Evolutionary conservation across 1,284 basidiomycete species (phyloP).

Genomic region (Marasmius tenuissimus): DNA sequence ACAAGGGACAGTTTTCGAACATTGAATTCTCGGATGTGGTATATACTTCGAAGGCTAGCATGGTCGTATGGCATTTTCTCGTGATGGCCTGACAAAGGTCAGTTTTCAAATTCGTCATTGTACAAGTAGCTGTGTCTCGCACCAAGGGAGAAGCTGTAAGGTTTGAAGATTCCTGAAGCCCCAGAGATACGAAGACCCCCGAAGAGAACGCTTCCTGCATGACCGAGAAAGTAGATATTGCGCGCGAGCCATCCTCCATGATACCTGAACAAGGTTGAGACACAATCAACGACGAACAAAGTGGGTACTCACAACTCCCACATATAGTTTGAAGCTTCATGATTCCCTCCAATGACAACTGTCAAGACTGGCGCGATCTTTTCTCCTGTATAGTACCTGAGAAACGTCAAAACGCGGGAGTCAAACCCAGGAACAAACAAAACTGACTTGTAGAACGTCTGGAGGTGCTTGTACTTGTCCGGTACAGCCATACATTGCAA

Average conservation of each 20-base stretch:
- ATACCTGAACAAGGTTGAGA: conserved; percentile 51
- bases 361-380: conserved; percentile 86
- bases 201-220: conserved; percentile 87
- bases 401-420: conserved; percentile 4
- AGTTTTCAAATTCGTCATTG: background rate
- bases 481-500: conserved; percentile 91
- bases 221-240: conserved; percentile 96
- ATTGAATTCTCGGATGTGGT: conserved; percentile 90
- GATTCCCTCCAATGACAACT: conserved; percentile 96
- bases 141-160: conserved; percentile 79
- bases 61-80: conserved; percentile 75
- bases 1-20: conserved; percentile 82
- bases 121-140: conserved; percentile 21
- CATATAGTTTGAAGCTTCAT: conserved; percentile 96
- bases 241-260: conserved; percentile 96
- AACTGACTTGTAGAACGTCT: conserved; percentile 77
- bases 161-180: conserved; percentile 92
- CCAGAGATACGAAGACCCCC: conserved; percentile 88
- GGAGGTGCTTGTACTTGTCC: conserved; percentile 83
- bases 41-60: conserved; percentile 78
- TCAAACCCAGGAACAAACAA: conserved; percentile 26
- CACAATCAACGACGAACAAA: background rate
- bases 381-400: conserved; percentile 85
- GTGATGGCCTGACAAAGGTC: conserved; percentile 52
- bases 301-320: conserved; percentile 81